A percentile compares a stretch with the other conserved stretches of the same genome.
These are phyloP conservation scores for Cucumis sativus DNA, from an alignment of 306 rosid genomes.

Conservation along the genomic window Cucumber_9930_V3 NC_026661.2:19601001-19601500, in stretches of 20 bases:
- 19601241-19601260: not conserved
- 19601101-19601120: not conserved
- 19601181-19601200: not conserved
- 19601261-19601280: not conserved
- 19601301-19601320: not conserved
- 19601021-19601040: not conserved
- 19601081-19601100: not conserved
- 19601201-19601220: not conserved
- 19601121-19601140: not conserved
- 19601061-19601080: not conserved
- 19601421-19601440: not conserved
- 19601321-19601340: not conserved
- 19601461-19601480: not conserved
- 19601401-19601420: not conserved
- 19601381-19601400: not conserved
- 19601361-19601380: not conserved
- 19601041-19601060: not conserved
- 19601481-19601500: not conserved
- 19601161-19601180: not conserved
- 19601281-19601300: not conserved
- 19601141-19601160: not conserved
- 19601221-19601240: not conserved
- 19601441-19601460: not conserved
- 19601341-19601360: not conserved
- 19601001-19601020: not conserved